Percentiles rank a stretch among this genome's conserved stretches.
Conservation (phyloP, 352 stramenopile species). For the Phytophthora aleatoria region DNA sequence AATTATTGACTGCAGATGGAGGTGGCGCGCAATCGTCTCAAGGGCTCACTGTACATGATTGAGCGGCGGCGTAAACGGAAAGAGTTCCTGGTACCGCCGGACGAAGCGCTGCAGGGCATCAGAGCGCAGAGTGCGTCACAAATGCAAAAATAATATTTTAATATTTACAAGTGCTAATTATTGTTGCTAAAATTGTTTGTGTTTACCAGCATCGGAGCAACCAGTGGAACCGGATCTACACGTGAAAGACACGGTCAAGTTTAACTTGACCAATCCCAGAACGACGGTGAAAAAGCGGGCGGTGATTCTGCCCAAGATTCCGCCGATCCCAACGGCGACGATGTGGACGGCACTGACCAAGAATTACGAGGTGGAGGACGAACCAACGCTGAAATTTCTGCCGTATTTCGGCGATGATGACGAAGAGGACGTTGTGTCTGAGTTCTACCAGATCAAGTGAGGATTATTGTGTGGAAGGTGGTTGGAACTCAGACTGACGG, state of each 20-base stretch:
- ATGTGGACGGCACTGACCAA: slow-evolving; percentile 86
- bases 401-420: slow-evolving; percentile 86
- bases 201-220: slow-evolving; percentile 50
- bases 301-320: slow-evolving; percentile 60
- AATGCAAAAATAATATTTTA: slow-evolving; percentile 1
- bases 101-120: slow-evolving; percentile 50
- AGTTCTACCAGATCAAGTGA: slow-evolving; percentile 88
- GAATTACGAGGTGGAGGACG: slow-evolving; percentile 88
- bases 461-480: background rate
- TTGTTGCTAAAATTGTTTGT: background rate
- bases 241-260: slow-evolving; percentile 32
- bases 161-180: slow-evolving; percentile 1
- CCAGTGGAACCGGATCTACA: slow-evolving; percentile 23
- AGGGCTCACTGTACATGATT: slow-evolving; percentile 42
- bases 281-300: slow-evolving; percentile 35
- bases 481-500: slow-evolving; percentile 2
- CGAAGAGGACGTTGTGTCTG: slow-evolving; percentile 78
- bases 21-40: slow-evolving; percentile 65
- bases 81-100: slow-evolving; percentile 33
- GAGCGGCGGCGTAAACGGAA: slow-evolving; percentile 27
- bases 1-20: slow-evolving; percentile 36
- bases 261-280: slow-evolving; percentile 29
- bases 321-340: slow-evolving; percentile 52
- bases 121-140: slow-evolving; percentile 53
- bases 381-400: slow-evolving; percentile 74